phyloP scores from a whole-genome alignment of 2,329 filamentous ascomycete species.

The Achaetomium macrosporum region DNA sequence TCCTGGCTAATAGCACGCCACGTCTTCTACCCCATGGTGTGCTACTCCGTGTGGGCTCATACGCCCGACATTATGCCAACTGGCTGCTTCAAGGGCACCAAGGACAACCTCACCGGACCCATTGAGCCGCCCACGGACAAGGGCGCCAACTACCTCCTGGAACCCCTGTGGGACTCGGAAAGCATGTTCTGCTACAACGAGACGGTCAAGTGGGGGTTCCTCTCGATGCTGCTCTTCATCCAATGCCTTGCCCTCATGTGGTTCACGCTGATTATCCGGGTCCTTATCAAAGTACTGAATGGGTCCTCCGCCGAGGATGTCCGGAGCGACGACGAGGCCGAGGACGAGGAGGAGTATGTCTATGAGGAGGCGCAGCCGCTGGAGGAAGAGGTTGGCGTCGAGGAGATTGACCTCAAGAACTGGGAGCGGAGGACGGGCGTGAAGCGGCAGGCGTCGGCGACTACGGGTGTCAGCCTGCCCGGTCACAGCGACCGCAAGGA shows the following conservation, averaged over 20 bases:
- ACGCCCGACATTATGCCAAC: constrained; percentile 55
- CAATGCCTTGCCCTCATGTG: constrained; percentile 75
- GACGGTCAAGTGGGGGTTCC: constrained; percentile 68
- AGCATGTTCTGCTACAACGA: constrained; percentile 76
- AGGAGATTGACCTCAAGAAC: constrained; percentile 60
- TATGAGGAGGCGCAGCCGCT: constrained; percentile 52
- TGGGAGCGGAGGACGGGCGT: constrained; percentile 54
- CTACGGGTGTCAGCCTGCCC: constrained; percentile 57
- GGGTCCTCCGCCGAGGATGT: constrained; percentile 77
- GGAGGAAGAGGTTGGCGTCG: constrained; percentile 71
- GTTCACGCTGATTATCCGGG: constrained; percentile 82
- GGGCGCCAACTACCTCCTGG: constrained; percentile 58
- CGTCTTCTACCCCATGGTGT: constrained; percentile 69
- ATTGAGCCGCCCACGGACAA: constrained; percentile 43
- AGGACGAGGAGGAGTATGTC: constrained; percentile 48
- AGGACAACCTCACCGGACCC: constrained; percentile 50
- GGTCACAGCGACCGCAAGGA: constrained; percentile 74
- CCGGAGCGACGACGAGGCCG: constrained; percentile 77
- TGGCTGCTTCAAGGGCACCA: constrained; percentile 65
- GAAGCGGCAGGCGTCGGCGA: constrained; percentile 45
- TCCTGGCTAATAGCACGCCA: constrained; percentile 83
- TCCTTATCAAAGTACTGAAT: constrained; percentile 72
- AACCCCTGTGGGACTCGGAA: constrained; percentile 65
- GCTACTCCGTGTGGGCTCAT: constrained; percentile 73
- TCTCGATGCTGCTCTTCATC: constrained; percentile 68